A percentile compares a stretch with the other conserved stretches of the same genome.
phyloP scores from a whole-genome alignment of 495 filamentous ascomycete genomes.

The Penicillium steckii region DNA sequence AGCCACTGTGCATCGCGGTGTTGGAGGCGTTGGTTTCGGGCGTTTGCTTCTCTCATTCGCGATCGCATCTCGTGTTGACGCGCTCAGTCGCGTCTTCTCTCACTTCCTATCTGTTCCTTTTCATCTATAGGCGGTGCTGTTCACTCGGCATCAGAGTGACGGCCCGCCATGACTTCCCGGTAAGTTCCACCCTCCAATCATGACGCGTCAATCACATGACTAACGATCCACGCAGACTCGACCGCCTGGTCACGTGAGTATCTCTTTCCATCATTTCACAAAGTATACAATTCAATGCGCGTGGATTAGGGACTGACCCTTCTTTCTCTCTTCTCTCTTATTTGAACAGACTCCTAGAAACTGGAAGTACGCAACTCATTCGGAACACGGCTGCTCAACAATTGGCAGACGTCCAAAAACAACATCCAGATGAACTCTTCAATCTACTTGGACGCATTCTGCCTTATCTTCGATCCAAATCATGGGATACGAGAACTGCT shows the following conservation, averaged over 20 bases:
- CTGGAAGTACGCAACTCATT: constrained; percentile 90
- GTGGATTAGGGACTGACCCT: constrained; percentile 26
- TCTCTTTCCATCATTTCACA: constrained; percentile 1
- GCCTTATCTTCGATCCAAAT: constrained; percentile 86
- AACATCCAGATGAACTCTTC: constrained; percentile 95
- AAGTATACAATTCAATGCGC: neutral
- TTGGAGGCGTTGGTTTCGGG: constrained; percentile 17
- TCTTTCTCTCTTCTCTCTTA: neutral
- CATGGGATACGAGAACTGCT: constrained; percentile 92
- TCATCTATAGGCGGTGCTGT: constrained; percentile 20
- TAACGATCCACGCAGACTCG: constrained; percentile 60
- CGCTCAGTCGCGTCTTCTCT: constrained; percentile 15
- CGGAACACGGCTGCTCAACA: constrained; percentile 95
- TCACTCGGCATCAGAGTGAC: constrained; percentile 30
- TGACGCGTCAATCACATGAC: constrained; percentile 32
- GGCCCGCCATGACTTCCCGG: constrained; percentile 53
- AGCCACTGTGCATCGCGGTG: constrained; percentile 10
- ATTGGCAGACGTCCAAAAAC: constrained; percentile 94
- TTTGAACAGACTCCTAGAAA: constrained; percentile 79
- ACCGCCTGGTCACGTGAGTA: constrained; percentile 91
- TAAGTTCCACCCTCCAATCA: constrained; percentile 38
- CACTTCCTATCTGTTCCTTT: constrained; percentile 13
- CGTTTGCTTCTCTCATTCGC: constrained; percentile 15
- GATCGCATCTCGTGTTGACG: constrained; percentile 2
- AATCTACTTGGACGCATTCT: constrained; percentile 95